Evolutionary conservation across 2,329 filamentous ascomycete species (phyloP).

Genomic region (Conoideocrella luteorostrata): DNA sequence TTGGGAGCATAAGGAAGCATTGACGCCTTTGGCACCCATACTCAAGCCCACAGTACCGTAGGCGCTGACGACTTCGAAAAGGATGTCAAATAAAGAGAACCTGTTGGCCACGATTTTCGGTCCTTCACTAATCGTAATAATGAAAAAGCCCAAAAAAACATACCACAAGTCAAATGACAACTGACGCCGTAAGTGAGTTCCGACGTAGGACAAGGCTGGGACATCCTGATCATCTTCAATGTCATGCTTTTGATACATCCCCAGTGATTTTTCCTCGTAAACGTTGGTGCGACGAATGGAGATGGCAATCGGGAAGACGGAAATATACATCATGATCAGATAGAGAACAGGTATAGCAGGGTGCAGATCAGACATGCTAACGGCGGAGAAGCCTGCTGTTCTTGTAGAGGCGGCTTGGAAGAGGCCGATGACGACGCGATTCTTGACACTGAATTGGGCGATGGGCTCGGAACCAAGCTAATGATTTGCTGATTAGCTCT

Average conservation of each 20-base stretch:
- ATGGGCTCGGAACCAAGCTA: constrained; percentile 68
- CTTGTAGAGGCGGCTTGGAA: constrained; percentile 88
- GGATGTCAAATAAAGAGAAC: constrained; percentile 61
- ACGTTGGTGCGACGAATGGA: constrained; percentile 91
- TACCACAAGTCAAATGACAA: constrained; percentile 98
- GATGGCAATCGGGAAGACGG: constrained; percentile 93
- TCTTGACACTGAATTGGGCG: constrained; percentile 59
- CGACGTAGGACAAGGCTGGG: constrained; percentile 73
- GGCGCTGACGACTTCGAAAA: constrained; percentile 85
- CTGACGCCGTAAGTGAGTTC: constrained; percentile 84
- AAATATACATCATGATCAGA: constrained; percentile 99
- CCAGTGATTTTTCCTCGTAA: constrained; percentile 85
- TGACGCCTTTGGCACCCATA: constrained; percentile 68
- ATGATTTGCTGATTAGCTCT: constrained; percentile 7
- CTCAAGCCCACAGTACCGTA: constrained; percentile 93
- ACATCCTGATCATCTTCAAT: constrained; percentile 44
- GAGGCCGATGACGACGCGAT: constrained; percentile 75
- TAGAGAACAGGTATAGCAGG: constrained; percentile 92
- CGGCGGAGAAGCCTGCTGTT: constrained; percentile 81
- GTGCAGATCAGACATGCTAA: constrained; percentile 72
- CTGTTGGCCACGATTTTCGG: constrained; percentile 53
- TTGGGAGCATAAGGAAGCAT: constrained; percentile 76
- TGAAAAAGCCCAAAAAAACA: constrained; percentile 86
- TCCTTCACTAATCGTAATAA: constrained; percentile 86
- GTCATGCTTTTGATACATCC: constrained; percentile 54